Conservation (phyloP, 106 monocot species). For the Posidonia australis region DNA sequence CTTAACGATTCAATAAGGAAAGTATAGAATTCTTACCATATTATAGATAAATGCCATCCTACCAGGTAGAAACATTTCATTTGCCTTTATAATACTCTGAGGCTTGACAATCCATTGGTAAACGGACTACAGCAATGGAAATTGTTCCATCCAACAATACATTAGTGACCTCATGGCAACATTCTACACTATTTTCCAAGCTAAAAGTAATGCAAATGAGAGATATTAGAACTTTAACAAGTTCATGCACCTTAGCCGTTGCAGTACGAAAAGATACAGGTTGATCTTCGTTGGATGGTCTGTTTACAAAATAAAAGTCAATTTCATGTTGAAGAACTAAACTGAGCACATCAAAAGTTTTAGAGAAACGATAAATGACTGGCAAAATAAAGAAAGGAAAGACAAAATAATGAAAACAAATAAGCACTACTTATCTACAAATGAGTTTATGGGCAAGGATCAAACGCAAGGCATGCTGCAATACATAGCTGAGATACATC, state of each 20-base stretch:
- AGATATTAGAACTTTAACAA: neutral
- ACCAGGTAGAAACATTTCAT: conserved; percentile 96
- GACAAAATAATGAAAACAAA: too few relatives aligned
- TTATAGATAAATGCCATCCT: conserved; percentile 90
- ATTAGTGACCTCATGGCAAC: neutral
- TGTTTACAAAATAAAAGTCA: conserved; percentile 7
- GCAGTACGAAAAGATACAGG: conserved; percentile 73
- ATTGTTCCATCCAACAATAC: neutral
- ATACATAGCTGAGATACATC: too few relatives aligned
- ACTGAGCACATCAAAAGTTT: too few relatives aligned
- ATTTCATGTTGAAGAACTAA: too few relatives aligned
- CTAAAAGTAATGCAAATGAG: conserved; percentile 2
- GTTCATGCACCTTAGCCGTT: conserved; percentile 50
- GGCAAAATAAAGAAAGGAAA: too few relatives aligned
- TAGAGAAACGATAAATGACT: too few relatives aligned
- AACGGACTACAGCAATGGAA: conserved; percentile 48
- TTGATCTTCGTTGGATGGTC: conserved; percentile 59
- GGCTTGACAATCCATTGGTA: conserved; percentile 98
- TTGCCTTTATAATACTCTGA: conserved; percentile 52
- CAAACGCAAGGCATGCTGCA: too few relatives aligned
- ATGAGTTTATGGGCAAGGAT: too few relatives aligned
- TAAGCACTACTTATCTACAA: too few relatives aligned
- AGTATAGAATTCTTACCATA: conserved; percentile 40
- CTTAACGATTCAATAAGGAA: neutral
- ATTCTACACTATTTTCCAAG: neutral